Base-by-base conservation (phyloP, 2,329 filamentous ascomycete species). In the Hypoxylon sp. region DNA sequence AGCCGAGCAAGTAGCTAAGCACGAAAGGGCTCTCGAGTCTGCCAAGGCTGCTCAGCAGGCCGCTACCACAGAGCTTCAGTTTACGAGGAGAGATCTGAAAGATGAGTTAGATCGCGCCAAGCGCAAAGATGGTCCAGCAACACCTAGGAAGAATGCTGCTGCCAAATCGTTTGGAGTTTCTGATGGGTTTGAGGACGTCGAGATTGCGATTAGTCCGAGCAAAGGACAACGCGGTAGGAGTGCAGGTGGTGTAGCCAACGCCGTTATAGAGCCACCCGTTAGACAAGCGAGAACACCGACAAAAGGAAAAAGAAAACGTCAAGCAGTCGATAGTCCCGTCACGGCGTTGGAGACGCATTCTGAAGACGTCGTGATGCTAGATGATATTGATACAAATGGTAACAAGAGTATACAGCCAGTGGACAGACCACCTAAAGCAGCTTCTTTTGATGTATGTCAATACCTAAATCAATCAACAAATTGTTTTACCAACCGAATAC, bases 171-270 rank as follows among this genome's bases (percentile, higher is more conserved):
- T 81, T 71, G 76, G 79, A 1, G 74, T 88, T 38, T 80, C 87
- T 1, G 90, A 94, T 69, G 90, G 90, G 0, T 94, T 94, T 62
- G 88, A 92, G 52, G 84, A 90, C 52, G 74, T 83, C 57, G 81
- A 84, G 55, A 74, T 83, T 45, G 73, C 76, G 5, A 66, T 69
- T 4, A 84, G 81, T 47, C 82, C 81, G 0, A 78, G 71, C 63
- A 83, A 81, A 60, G 75, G 73, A 1, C 73, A 76, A 41, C 70
- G 74, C 41, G 71, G 59, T 60, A 75, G 68, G 55, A 73, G 75
- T 43, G 67, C 69, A 0, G 74, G 74, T 0, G 69, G 78, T 0
- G 71, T 79, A 2, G 73, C 77, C 2, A 65, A 70, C 9, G 70
- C 76, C 15, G 68, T 79, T 3, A 71, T 72, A 0, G 80, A 84